Conservation (phyloP, 768 basidiomycete species). For the Lenzites betulinus region DNA sequence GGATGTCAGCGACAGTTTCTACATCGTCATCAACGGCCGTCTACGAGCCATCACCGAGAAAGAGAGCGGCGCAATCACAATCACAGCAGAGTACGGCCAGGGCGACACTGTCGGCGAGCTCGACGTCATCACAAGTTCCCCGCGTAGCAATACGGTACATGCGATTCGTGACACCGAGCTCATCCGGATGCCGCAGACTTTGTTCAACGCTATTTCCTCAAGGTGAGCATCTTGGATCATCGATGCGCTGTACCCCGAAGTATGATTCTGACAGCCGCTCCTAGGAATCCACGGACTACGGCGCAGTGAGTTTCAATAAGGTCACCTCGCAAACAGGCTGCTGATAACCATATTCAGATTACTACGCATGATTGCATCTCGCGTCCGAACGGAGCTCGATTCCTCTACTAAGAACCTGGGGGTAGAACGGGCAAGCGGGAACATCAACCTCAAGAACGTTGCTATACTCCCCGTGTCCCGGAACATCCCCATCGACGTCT, state of each 20-base stretch:
- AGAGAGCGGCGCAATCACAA: constrained; percentile 73
- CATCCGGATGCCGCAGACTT: constrained; percentile 93
- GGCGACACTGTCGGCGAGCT: constrained; percentile 97
- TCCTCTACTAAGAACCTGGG: constrained; percentile 53
- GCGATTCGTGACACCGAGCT: constrained; percentile 98
- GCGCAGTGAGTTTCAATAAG: constrained; percentile 57
- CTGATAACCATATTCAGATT: constrained; percentile 45
- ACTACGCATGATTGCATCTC: constrained; percentile 86
- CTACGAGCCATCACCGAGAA: constrained; percentile 86
- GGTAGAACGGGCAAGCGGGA: constrained; percentile 71
- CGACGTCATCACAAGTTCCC: constrained; percentile 92
- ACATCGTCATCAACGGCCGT: constrained; percentile 97
- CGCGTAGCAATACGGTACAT: constrained; percentile 87
- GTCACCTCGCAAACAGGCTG: not conserved
- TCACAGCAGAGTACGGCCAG: constrained; percentile 93
- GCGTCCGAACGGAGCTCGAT: constrained; percentile 84
- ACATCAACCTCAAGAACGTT: constrained; percentile 90
- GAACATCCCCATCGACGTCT: constrained; percentile 85
- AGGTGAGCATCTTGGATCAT: constrained; percentile 47
- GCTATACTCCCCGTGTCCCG: constrained; percentile 88
- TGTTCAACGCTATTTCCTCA: constrained; percentile 96
- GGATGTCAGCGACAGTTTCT: constrained; percentile 92
- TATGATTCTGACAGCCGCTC: not conserved
- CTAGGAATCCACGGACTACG: constrained; percentile 81
- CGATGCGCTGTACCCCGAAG: not conserved